Conservation (phyloP, 495 filamentous ascomycete species). For the Oidiodendron maius region DNA sequence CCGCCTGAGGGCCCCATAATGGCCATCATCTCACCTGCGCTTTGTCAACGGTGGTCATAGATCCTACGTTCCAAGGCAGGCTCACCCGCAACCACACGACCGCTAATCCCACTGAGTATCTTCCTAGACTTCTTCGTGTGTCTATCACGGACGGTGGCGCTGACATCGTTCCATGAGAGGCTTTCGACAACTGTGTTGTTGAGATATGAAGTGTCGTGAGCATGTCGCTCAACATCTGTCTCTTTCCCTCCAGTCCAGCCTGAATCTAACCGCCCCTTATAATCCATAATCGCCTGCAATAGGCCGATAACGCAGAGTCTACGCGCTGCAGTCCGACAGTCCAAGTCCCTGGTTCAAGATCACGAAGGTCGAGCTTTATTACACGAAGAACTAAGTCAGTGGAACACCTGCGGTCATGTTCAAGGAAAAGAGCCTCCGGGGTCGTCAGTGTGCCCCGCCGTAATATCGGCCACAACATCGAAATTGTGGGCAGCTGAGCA, state of each 20-base stretch:
- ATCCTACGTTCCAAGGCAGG: not conserved
- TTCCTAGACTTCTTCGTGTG: conserved; percentile 1
- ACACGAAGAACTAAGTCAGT: too few relatives aligned
- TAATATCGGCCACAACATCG: too few relatives aligned
- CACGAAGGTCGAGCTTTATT: too few relatives aligned
- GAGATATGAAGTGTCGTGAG: conserved; percentile 7
- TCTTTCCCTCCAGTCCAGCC: not conserved
- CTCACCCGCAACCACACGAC: conserved; percentile 1
- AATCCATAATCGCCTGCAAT: too few relatives aligned
- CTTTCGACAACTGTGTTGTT: conserved; percentile 1
- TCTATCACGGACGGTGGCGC: conserved; percentile 2
- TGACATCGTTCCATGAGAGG: conserved; percentile 1
- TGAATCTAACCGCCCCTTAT: too few relatives aligned
- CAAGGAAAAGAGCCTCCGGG: too few relatives aligned
- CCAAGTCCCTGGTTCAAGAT: too few relatives aligned
- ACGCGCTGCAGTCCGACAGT: too few relatives aligned
- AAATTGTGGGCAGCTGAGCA: too few relatives aligned
- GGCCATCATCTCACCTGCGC: conserved; percentile 42
- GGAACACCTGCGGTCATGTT: too few relatives aligned
- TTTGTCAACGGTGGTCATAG: not conserved
- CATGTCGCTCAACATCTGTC: conserved; percentile 3
- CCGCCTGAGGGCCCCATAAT: conserved; percentile 61
- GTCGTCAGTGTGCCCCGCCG: too few relatives aligned
- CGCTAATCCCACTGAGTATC: conserved; percentile 3
- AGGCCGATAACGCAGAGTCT: too few relatives aligned